Base-by-base conservation (phyloP, 805 yeast species). In the Hyphopichia homilentoma region DNA sequence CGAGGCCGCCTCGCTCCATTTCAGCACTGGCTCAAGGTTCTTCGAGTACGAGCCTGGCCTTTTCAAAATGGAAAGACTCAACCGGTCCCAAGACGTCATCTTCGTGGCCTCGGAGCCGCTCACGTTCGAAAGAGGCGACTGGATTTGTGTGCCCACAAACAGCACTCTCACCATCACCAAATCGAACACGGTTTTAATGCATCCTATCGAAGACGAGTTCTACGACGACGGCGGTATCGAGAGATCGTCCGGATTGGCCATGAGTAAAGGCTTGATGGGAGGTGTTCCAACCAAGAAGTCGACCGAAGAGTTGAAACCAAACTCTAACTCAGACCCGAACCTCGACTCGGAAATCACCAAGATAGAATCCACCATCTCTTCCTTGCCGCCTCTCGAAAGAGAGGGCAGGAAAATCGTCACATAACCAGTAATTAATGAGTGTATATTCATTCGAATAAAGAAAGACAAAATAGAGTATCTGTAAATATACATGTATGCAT, bases 61-160 rank as follows among this genome's bases (percentile, higher is more conserved):
- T 50, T 93, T 86, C 64, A 75, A 84, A 48, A 88, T 93, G 96
- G 97, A 93, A 58, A 73, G 98, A 34, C 67, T 85, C 39, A 95
- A 89, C 57, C 72, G 97, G 33, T 84, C 93, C 7, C 97, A 90
- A 57, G 90, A 87, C 57, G 90, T 93, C 12, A 82, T 90, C n/a
- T 83, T 93, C 81, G 93, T 93, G 30, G 96, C 98, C 1, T 83
- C 95, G 12, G 98, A 93, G 53, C 98, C 98, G 0, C 68, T 93
- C 36, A 93, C 98, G 0, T 93, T 93, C 57, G 97, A 93, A 61
- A 67, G 98, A 35, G 90, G 89, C 24, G 98, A 93, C 59, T 93
- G 98, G 98, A 84, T 90, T 32, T 81, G 96, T 3, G 94, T 93
- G 1, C 97, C 97, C 2, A 84, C 97, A 1, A 93, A 93, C 54